These are phyloP conservation scores for Diaporthe sp. DNA, from an alignment of 2,329 filamentous ascomycete species.

Conservation along the genomic window DNA sequence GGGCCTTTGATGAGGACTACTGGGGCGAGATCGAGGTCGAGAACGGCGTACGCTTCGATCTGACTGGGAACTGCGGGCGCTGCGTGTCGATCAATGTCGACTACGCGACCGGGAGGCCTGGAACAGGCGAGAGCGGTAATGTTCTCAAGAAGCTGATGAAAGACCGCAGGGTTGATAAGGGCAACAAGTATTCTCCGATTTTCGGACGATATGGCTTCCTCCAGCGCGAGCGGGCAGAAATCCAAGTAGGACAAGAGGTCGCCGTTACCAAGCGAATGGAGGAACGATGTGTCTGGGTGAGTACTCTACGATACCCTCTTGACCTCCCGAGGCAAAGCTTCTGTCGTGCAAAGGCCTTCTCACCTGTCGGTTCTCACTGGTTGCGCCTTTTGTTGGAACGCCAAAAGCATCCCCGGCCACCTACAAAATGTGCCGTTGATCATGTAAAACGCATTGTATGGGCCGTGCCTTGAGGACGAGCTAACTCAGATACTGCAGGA, in stretches of 20 bases:
- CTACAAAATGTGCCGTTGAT: not conserved
- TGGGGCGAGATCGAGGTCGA: conserved; percentile 73
- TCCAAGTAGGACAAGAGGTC: conserved; percentile 70
- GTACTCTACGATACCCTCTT: not conserved
- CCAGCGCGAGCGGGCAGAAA: conserved; percentile 47
- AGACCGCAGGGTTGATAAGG: conserved; percentile 79
- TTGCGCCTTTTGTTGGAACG: not conserved
- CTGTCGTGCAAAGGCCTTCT: not conserved
- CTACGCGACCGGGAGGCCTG: conserved; percentile 73
- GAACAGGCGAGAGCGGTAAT: conserved; percentile 68
- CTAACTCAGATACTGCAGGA: conserved; percentile 20
- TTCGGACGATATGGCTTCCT: conserved; percentile 83
- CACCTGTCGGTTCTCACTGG: not conserved
- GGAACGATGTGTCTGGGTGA: conserved; percentile 36
- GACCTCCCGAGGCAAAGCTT: not conserved
- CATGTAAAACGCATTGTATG: not conserved
- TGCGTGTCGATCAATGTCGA: conserved; percentile 81
- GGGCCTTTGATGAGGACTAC: conserved; percentile 78
- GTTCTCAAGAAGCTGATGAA: conserved; percentile 79
- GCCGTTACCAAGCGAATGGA: conserved; percentile 59
- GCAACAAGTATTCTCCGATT: conserved; percentile 75
- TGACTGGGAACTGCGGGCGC: conserved; percentile 79
- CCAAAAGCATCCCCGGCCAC: not conserved
- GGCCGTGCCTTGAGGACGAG: not conserved
- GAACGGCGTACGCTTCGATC: conserved; percentile 57